These are phyloP conservation scores for Falciphora oryzae DNA, from an alignment of 2,329 filamentous ascomycete genomes.

Conservation along the genomic window DNA sequence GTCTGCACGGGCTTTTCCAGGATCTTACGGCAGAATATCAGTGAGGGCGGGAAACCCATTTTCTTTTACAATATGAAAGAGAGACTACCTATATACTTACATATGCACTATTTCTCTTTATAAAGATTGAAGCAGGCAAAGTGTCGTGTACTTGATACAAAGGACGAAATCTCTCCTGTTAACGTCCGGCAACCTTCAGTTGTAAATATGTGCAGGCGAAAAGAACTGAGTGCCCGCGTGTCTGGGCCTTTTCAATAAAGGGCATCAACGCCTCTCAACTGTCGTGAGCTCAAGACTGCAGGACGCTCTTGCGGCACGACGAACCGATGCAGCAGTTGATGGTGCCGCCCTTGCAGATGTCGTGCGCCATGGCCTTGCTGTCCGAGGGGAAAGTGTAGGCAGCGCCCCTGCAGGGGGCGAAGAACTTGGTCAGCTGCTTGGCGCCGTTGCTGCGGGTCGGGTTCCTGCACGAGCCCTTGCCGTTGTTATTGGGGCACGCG, in stretches of 20 bases:
- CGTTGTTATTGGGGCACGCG: conserved; percentile 4
- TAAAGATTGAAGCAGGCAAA: too few species aligned
- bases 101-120: too few species aligned
- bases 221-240: not conserved
- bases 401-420: conserved; percentile 1
- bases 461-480: conserved; percentile 1
- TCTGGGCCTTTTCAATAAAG: not conserved
- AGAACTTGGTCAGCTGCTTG: not conserved
- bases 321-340: conserved; percentile 6
- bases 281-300: not conserved
- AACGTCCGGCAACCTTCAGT: not conserved
- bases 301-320: not conserved
- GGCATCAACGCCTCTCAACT: not conserved
- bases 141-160: not conserved
- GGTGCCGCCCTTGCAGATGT: not conserved
- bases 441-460: conserved; percentile 2
- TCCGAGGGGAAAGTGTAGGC: conserved; percentile 3
- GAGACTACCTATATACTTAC: too few species aligned
- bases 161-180: not conserved
- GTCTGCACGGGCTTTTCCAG: too few species aligned
- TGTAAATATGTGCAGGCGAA: not conserved
- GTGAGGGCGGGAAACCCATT: too few species aligned
- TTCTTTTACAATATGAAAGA: too few species aligned
- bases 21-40: too few species aligned
- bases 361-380: conserved; percentile 4